These are phyloP conservation scores for Alternaria triticimaculans DNA, from an alignment of 2,329 filamentous ascomycete genomes.

Conservation along the genomic window DNA sequence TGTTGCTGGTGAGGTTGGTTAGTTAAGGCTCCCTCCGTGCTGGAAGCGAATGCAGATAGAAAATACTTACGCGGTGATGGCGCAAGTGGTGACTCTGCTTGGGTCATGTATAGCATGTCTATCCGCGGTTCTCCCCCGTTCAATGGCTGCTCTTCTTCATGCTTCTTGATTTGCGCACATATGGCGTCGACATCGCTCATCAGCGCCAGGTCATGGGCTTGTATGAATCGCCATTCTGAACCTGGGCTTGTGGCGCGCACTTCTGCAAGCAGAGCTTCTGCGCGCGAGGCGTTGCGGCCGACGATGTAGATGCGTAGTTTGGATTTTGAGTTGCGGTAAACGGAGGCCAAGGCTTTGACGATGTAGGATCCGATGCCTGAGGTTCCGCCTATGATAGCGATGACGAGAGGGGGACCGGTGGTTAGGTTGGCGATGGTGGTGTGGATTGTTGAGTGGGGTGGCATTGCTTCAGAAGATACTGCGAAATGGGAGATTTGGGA, in stretches of 20 bases:
- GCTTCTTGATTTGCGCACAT: conserved; percentile 32
- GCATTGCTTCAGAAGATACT: background rate
- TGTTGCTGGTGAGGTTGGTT: conserved; percentile 30
- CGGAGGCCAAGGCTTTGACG: conserved; percentile 22
- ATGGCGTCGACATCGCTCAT: conserved; percentile 46
- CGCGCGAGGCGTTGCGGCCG: conserved; percentile 47
- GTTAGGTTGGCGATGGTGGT: conserved; percentile 22
- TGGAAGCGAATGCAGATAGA: background rate
- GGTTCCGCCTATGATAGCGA: conserved; percentile 30
- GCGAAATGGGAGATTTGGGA: background rate
- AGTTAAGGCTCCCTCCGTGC: background rate
- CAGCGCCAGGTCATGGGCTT: conserved; percentile 39
- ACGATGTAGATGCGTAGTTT: conserved; percentile 52
- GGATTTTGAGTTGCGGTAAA: conserved; percentile 21
- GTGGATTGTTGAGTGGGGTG: conserved; percentile 3
- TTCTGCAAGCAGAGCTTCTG: conserved; percentile 36
- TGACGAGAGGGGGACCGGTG: conserved; percentile 26
- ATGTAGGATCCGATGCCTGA: conserved; percentile 37
- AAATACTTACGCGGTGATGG: conserved; percentile 55
- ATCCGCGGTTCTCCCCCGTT: conserved; percentile 33
- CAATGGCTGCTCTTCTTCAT: conserved; percentile 31
- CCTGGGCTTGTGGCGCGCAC: conserved; percentile 35
- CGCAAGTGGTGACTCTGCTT: conserved; percentile 33
- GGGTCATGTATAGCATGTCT: conserved; percentile 44
- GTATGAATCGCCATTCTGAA: conserved; percentile 46